phyloP scores from a whole-genome alignment of 2,329 filamentous ascomycete genomes.

The Aureobasidium subglaciale region DNA sequence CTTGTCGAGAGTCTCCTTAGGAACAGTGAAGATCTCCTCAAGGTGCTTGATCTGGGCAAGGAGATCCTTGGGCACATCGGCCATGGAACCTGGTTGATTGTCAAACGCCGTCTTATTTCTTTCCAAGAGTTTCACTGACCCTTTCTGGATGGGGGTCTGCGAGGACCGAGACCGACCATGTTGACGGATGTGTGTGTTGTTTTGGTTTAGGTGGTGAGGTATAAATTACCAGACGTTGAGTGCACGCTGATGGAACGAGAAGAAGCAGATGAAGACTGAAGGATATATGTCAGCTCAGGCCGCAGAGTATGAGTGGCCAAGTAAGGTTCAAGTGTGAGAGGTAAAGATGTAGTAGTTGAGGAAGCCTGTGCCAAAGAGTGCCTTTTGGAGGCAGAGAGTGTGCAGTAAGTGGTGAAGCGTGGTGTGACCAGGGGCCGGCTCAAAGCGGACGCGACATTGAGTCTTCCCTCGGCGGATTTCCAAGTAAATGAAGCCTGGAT shows the following conservation, averaged over 20 bases:
- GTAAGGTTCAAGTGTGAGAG: neutral
- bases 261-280: neutral
- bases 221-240: neutral
- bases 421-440: neutral
- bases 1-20: conserved; percentile 72
- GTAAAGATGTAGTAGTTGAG: neutral
- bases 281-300: neutral
- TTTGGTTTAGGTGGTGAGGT: neutral
- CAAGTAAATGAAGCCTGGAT: neutral
- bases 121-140: conserved; percentile 50
- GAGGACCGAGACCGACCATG: conserved; percentile 60
- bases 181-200: conserved; percentile 26
- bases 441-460: neutral
- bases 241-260: neutral
- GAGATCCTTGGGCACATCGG: conserved; percentile 81
- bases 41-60: conserved; percentile 73
- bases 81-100: conserved; percentile 64
- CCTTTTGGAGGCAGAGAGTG: neutral
- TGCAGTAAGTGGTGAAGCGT: neutral
- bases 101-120: conserved; percentile 12
- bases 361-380: neutral
- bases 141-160: conserved; percentile 62
- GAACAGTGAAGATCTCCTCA: conserved; percentile 76
- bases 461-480: neutral
- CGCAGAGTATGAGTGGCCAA: neutral